phyloP scores from a whole-genome alignment of 805 yeast species.

The Metschnikowia henanensis region DNA sequence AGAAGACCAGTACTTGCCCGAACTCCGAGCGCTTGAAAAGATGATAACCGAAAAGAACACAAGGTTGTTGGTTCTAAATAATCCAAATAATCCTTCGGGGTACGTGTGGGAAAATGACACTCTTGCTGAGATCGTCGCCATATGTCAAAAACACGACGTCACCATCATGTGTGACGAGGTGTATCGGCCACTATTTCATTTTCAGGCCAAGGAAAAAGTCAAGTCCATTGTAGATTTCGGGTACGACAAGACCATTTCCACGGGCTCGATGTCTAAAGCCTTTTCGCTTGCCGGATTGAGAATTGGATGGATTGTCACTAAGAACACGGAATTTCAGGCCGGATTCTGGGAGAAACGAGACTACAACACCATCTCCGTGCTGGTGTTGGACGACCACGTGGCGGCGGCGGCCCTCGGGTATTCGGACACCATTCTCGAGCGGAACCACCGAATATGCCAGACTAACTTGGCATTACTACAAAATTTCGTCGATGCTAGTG shows the following conservation, averaged over 20 bases:
- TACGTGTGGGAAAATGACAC: slow-evolving; percentile 36
- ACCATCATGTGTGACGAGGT: slow-evolving; percentile 52
- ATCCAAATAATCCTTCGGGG: slow-evolving; percentile 38
- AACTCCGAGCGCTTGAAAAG: slow-evolving; percentile 29
- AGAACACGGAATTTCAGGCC: slow-evolving; percentile 28
- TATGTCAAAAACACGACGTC: slow-evolving; percentile 34
- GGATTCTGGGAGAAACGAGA: slow-evolving; percentile 44
- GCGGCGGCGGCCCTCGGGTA: slow-evolving; percentile 45
- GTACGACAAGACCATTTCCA: slow-evolving; percentile 44
- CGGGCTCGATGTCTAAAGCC: slow-evolving; percentile 55
- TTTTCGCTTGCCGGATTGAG: slow-evolving; percentile 54
- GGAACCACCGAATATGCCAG: slow-evolving; percentile 41
- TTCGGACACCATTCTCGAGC: slow-evolving; percentile 31
- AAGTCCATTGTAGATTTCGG: slow-evolving; percentile 40
- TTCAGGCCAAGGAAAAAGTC: slow-evolving; percentile 18
- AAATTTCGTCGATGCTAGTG: slow-evolving; percentile 28
- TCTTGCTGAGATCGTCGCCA: slow-evolving; percentile 33
- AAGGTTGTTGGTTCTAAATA: slow-evolving; percentile 45
- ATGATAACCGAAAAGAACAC: slow-evolving; percentile 35
- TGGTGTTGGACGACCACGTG: slow-evolving; percentile 45
- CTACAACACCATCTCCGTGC: slow-evolving; percentile 51
- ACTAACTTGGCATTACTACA: slow-evolving; percentile 37
- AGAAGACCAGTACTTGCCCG: slow-evolving; percentile 38
- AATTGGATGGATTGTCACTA: slow-evolving; percentile 51
- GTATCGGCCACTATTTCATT: slow-evolving; percentile 52